Evolutionary conservation across 2,329 filamentous ascomycete genomes (phyloP), one percentile per base, ranked within the genome.

Genomic region (Scedosporium apiospermum): DNA sequence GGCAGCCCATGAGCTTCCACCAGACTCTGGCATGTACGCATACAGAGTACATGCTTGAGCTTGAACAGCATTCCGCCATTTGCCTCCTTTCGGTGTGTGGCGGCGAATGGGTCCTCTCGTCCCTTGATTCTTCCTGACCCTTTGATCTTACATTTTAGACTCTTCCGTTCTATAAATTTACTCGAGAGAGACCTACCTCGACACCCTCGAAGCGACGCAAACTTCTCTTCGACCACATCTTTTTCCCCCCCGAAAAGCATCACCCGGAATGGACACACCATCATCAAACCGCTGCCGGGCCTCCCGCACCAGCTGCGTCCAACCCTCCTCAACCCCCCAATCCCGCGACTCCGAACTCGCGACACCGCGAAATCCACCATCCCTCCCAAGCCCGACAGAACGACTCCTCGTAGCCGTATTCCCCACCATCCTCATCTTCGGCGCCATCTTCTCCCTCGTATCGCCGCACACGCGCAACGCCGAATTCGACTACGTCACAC

Each of bases 361-460:
- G 12, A 26, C 27, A 7, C 69, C 67, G 49, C 78, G 80, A 65
- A 78, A 73, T 68, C 74, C 77, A 51, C 88, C 89, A 2, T 85
- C 83, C 74, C 79, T 91, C 2, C 90, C 89, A 4, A 91, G 89
- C 2, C 79, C 82, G 7, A 78, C 88, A 69, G 90, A 96, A 71
- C 75, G 81, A 26, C 68, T 84, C 63, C 77, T 88, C 23, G 82
- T 96, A 34, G 73, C 78, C 2, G 67, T 90, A 64, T 98, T 96
- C 77, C 93, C 93, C 3, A 68, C 78, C 27, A 88, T 93, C 6
- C 86, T 99, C 63, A 66, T 91, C 62, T 83, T 96, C 67, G 95
- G 95, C 67, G 89, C 90, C 30, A 70, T 96, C 67, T 97, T 91
- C 81, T 88, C 88, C 57, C 77, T 85, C 42, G 76, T 98, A 61